Evolutionary conservation across 306 rosid genomes (phyloP), one percentile per base, ranked within the genome.

Genomic region (Cucurbita maxima): DNA sequence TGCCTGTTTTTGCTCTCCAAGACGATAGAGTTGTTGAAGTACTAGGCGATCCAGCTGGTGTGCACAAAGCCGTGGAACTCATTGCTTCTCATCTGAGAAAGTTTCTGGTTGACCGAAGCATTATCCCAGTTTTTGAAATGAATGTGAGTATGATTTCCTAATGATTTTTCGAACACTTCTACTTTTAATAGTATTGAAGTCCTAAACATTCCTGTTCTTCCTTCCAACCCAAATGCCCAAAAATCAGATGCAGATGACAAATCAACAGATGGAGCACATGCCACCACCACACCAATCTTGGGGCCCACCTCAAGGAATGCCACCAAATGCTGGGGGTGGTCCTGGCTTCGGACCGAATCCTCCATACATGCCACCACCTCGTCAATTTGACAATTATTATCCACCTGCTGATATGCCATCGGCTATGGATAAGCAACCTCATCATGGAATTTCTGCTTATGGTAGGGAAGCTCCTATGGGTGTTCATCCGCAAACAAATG

Each of bases 11-110:
- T 84, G 90, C 97, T 69, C 97, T 95, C 79, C 93, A 83, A 84
- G 99, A 95, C 82, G 99, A 95, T 77, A 83, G 97, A 78, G 93
- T 91, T 76, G 99, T 95, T 66, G 99, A 95, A 86, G 87, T 95
- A 73, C 83, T 85, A 47, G 99, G 97, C 72, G 97, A 95, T 52
- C 82, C 96, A 41, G 60, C 82, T 36, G 90, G 89, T 41, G 96
- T 95, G 79, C 99, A 91, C 75, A 89, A 85, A 83, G 99, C 96
- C 30, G 72, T 95, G 63, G 99, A 91, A 81, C 83, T 95, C 19
- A 84, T 95, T 84, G 97, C 96, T 47, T 84, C 96, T 57, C 99
- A 89, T 76, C 90, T 95, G 60, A 85, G 92, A 88, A 95, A 91
- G 85, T 91, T 95, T 81, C 84, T 95, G 56, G 97, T 95, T 74